phyloP scores from a whole-genome alignment of 345 rosid species.

The Citrus sp. region DNA sequence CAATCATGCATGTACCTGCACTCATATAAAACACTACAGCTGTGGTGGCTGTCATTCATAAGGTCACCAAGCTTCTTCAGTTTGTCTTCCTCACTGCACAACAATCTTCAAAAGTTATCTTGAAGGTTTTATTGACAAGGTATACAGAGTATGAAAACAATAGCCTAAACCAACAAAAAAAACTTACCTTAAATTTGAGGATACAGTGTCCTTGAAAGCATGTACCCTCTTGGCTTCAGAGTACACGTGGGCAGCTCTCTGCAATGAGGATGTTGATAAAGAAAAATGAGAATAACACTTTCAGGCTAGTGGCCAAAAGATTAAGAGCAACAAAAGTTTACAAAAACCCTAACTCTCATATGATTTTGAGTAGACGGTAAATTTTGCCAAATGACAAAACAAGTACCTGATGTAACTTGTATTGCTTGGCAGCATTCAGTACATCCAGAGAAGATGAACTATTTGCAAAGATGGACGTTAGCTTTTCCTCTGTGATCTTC shows the following conservation, averaged over 20 bases:
- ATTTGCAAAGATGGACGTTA: slow-evolving; percentile 57
- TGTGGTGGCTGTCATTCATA: slow-evolving; percentile 92
- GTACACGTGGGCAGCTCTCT: slow-evolving; percentile 94
- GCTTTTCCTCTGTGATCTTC: slow-evolving; percentile 42
- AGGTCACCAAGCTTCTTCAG: slow-evolving; percentile 86
- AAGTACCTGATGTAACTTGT: slow-evolving; percentile 80
- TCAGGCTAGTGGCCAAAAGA: neutral
- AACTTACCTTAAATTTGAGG: slow-evolving; percentile 55
- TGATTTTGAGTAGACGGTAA: neutral
- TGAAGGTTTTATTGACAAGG: too few species aligned
- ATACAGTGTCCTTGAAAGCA: slow-evolving; percentile 78
- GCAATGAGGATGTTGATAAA: slow-evolving; percentile 8
- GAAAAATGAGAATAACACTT: neutral
- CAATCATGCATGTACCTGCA: slow-evolving; percentile 67
- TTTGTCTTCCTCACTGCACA: slow-evolving; percentile 79
- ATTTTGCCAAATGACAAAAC: neutral
- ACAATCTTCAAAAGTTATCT: slow-evolving; percentile 1
- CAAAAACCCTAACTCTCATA: neutral
- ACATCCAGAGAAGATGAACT: slow-evolving; percentile 79
- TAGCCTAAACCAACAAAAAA: neutral
- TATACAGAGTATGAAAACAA: neutral
- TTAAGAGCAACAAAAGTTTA: neutral
- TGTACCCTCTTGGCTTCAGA: slow-evolving; percentile 85
- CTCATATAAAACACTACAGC: slow-evolving; percentile 85
- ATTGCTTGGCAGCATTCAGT: slow-evolving; percentile 69